Evolutionary conservation across 2,329 filamentous ascomycete species (phyloP).

Genomic region (Epicoccum sorghinum): DNA sequence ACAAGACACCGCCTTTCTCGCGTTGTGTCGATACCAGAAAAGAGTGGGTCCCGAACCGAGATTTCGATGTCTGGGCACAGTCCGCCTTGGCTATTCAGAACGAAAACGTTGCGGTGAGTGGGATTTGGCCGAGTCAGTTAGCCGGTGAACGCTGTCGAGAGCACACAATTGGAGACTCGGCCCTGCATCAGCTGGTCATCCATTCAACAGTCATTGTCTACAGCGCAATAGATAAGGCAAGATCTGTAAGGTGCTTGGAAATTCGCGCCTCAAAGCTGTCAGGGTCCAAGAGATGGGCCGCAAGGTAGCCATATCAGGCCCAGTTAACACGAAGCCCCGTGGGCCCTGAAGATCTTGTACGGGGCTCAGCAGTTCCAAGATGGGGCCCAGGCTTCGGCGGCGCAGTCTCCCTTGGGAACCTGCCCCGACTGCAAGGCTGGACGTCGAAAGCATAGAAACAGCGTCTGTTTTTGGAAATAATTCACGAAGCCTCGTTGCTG

Average conservation of each 20-base stretch:
- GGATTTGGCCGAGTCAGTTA: neutral
- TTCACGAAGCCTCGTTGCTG: neutral
- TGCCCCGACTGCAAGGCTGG: slow-evolving; percentile 10
- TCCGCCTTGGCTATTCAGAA: slow-evolving; percentile 20
- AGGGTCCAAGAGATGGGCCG: slow-evolving; percentile 27
- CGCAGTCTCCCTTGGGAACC: neutral
- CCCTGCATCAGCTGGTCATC: neutral
- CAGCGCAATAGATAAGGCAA: neutral
- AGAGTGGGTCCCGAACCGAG: slow-evolving; percentile 28
- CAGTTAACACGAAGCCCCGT: slow-evolving; percentile 23
- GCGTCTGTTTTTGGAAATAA: neutral
- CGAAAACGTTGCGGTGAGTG: slow-evolving; percentile 18
- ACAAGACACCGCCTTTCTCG: slow-evolving; percentile 32
- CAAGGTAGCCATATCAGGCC: slow-evolving; percentile 26
- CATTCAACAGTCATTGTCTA: neutral
- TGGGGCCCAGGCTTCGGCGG: slow-evolving; percentile 16
- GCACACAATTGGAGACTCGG: neutral
- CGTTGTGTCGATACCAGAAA: slow-evolving; percentile 14
- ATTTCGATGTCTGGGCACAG: slow-evolving; percentile 30
- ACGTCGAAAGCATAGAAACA: neutral
- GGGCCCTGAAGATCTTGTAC: slow-evolving; percentile 24
- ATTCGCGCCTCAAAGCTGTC: slow-evolving; percentile 3
- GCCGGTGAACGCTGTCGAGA: neutral
- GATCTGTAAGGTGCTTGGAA: neutral
- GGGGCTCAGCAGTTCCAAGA: slow-evolving; percentile 22